These are phyloP conservation scores for Malassezia yamatoensis DNA, from an alignment of 1,284 basidiomycete species.

Conservation along the genomic window DNA sequence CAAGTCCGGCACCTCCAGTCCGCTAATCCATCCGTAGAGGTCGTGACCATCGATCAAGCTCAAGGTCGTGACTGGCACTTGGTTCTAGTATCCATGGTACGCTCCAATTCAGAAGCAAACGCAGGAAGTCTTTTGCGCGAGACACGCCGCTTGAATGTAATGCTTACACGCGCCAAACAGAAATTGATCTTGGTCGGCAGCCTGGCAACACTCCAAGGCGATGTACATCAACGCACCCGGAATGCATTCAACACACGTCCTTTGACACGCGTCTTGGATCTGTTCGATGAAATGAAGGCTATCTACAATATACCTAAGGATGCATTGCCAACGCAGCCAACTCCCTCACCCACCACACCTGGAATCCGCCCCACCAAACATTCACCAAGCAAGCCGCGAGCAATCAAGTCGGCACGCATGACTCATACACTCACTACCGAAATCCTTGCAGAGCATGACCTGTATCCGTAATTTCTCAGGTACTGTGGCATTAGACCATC, in stretches of 20 bases:
- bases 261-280: conserved; percentile 13
- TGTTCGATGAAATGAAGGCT: conserved; percentile 13
- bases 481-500: background rate
- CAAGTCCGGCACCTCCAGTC: conserved; percentile 63
- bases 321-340: background rate
- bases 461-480: background rate
- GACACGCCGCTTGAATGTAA: conserved; percentile 32
- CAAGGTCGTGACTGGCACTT: conserved; percentile 69
- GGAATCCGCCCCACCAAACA: background rate
- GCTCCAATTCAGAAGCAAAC: conserved; percentile 18
- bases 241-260: conserved; percentile 1
- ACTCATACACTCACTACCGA: conserved; percentile 1
- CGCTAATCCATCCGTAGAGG: conserved; percentile 52
- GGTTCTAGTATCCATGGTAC: conserved; percentile 36
- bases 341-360: background rate
- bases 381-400: conserved; percentile 3
- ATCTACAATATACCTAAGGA: conserved; percentile 7
- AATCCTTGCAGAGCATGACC: conserved; percentile 6
- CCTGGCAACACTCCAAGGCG: conserved; percentile 19
- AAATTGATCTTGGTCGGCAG: conserved; percentile 49
- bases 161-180: conserved; percentile 51
- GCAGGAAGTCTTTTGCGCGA: conserved; percentile 35
- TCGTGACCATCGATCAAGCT: conserved; percentile 84
- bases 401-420: background rate
- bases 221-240: too few relatives aligned